phyloP scores from a whole-genome alignment of 257 asterid species.

The Verbascum thapsus region DNA sequence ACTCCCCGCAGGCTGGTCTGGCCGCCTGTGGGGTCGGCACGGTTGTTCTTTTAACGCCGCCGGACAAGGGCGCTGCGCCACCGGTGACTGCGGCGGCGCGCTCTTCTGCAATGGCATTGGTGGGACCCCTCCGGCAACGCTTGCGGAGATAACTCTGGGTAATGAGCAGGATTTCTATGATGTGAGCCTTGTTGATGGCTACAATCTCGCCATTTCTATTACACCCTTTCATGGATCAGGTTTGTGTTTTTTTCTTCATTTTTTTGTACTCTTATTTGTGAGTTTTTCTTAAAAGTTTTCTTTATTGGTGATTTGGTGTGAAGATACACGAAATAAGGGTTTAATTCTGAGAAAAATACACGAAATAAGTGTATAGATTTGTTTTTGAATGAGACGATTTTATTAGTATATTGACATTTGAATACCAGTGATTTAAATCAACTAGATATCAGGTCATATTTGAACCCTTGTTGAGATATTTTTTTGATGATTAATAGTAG shows the following conservation, averaged over 20 bases:
- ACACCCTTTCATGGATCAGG: slow-evolving; percentile 77
- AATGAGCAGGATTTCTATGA: slow-evolving; percentile 85
- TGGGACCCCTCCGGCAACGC: slow-evolving; percentile 89
- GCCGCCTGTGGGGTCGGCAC: slow-evolving; percentile 93
- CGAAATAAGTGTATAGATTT: too few relatives aligned
- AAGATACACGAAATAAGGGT: too few relatives aligned
- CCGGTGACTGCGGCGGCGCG: slow-evolving; percentile 93
- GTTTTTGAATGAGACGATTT: too few relatives aligned
- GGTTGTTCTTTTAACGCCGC: slow-evolving; percentile 75
- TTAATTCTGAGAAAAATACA: too few relatives aligned
- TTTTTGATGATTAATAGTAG: too few relatives aligned
- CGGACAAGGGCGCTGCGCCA: slow-evolving; percentile 82
- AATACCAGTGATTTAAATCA: too few relatives aligned
- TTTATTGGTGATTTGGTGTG: too few relatives aligned
- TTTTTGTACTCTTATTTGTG: too few relatives aligned
- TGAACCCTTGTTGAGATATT: too few relatives aligned
- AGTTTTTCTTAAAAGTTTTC: too few relatives aligned
- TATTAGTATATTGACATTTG: too few relatives aligned
- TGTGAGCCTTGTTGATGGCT: slow-evolving; percentile 94
- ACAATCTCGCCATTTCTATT: slow-evolving; percentile 79
- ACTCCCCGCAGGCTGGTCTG: slow-evolving; percentile 83
- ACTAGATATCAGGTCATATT: too few relatives aligned
- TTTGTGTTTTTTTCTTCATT: slow-evolving; percentile 25
- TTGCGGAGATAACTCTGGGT: slow-evolving; percentile 84
- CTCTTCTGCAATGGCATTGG: slow-evolving; percentile 87